These are phyloP conservation scores for Paramecium caudatum DNA, from an alignment of 73 alveolate species.

Conservation along the genomic window DNA sequence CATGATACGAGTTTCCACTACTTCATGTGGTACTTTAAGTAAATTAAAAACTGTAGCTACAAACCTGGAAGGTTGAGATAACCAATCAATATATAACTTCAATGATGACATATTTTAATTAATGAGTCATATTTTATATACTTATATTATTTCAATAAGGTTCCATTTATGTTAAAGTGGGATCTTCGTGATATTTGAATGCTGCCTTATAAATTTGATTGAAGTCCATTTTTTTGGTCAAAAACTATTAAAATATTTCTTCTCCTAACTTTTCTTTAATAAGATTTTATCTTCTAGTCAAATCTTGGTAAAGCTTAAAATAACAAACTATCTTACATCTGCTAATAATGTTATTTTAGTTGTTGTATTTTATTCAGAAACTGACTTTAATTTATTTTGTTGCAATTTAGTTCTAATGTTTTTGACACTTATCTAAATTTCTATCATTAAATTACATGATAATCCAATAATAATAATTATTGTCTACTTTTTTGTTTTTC, in stretches of 20 bases:
- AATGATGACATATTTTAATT: neutral
- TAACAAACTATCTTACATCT: neutral
- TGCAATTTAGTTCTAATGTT: conserved; percentile 21
- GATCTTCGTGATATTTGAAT: conserved; percentile 49
- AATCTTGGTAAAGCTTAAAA: neutral
- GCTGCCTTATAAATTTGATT: conserved; percentile 14
- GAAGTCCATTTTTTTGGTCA: conserved; percentile 1
- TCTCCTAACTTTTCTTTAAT: conserved; percentile 45
- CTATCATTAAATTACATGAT: conserved; percentile 1
- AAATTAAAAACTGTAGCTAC: conserved; percentile 18
- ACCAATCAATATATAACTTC: conserved; percentile 54
- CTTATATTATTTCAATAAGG: conserved; percentile 49
- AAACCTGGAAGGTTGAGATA: conserved; percentile 42
- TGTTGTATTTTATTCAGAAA: neutral
- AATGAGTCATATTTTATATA: too few relatives aligned
- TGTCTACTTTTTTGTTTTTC: neutral
- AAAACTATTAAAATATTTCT: neutral
- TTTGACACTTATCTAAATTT: conserved; percentile 36
- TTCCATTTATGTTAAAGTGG: conserved; percentile 41
- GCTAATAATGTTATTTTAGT: conserved; percentile 1
- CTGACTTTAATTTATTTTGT: neutral
- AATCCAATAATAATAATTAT: conserved; percentile 3
- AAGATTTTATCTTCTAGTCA: neutral
- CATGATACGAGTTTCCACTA: neutral
- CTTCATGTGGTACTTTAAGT: conserved; percentile 37